Evolutionary conservation across 345 rosid species (phyloP).

Genomic region (Camelina neglecta): DNA sequence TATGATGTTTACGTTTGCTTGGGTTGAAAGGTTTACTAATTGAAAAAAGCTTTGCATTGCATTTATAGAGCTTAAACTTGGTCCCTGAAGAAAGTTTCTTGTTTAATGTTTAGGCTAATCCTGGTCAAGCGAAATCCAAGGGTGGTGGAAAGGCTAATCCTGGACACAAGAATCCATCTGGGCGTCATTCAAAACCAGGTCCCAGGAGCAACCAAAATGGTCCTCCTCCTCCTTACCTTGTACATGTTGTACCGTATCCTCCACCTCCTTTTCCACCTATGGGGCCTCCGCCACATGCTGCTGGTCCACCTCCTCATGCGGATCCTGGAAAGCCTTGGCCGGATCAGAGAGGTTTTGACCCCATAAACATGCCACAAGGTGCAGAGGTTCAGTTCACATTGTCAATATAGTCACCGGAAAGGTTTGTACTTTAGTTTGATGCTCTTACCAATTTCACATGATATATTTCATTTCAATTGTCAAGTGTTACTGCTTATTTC

Average conservation of each 20-base stretch:
- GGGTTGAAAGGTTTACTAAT: background rate
- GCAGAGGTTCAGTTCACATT: background rate
- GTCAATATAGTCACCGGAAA: too few relatives aligned
- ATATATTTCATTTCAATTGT: too few relatives aligned
- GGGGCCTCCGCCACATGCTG: conserved; percentile 68
- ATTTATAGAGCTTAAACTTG: background rate
- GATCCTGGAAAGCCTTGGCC: conserved; percentile 71
- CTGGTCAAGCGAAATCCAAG: conserved; percentile 62
- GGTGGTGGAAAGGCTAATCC: conserved; percentile 60
- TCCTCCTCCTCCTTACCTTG: conserved; percentile 60
- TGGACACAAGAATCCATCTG: conserved; percentile 56
- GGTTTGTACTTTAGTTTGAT: too few relatives aligned
- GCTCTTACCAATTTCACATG: too few relatives aligned
- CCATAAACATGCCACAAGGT: conserved; percentile 62
- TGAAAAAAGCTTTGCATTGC: background rate
- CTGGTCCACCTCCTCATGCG: conserved; percentile 63
- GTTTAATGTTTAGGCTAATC: conserved; percentile 53
- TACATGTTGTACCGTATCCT: conserved; percentile 55
- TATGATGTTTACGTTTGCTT: conserved; percentile 2
- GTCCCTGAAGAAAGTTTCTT: conserved; percentile 1
- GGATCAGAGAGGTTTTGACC: conserved; percentile 65
- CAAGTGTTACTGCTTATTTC: too few relatives aligned
- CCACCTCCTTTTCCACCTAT: conserved; percentile 65
- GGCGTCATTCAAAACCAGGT: conserved; percentile 68
- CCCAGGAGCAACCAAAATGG: conserved; percentile 60